Percentiles rank a stretch among this genome's conserved stretches.
Conservation (phyloP, 164 flowering plant species). For the Annona cherimola region DNA sequence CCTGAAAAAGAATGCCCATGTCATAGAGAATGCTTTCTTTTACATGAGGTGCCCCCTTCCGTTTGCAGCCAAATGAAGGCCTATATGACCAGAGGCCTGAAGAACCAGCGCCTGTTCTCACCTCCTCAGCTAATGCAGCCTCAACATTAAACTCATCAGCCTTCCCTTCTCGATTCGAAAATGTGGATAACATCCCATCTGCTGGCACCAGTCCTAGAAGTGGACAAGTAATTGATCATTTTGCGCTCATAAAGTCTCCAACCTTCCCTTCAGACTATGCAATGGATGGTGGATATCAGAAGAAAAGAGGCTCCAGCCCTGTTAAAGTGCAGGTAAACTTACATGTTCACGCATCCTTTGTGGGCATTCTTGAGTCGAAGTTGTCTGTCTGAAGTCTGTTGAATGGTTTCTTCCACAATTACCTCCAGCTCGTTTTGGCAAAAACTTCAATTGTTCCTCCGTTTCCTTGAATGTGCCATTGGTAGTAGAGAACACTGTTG, state of each 20-base stretch:
- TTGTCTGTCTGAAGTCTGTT: neutral
- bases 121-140: slow-evolving; percentile 38
- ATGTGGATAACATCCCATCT: slow-evolving; percentile 57
- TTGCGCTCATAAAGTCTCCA: slow-evolving; percentile 76
- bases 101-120: slow-evolving; percentile 55
- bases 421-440: no score
- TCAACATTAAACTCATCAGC: slow-evolving; percentile 38
- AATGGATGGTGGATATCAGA: slow-evolving; percentile 71
- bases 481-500: no score
- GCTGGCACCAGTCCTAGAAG: slow-evolving; percentile 52
- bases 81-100: slow-evolving; percentile 97
- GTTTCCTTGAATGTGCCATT: no score
- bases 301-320: slow-evolving; percentile 54
- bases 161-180: slow-evolving; percentile 79
- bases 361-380: neutral
- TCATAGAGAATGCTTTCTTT: neutral
- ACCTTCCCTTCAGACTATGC: slow-evolving; percentile 89
- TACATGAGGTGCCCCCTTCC: neutral
- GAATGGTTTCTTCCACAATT: neutral
- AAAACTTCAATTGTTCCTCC: no score
- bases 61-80: slow-evolving; percentile 77
- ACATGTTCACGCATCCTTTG: neutral
- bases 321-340: slow-evolving; percentile 65
- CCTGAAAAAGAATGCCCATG: neutral
- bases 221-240: slow-evolving; percentile 61